Base-by-base conservation (phyloP, 257 asterid species). In the Datura wrightii region DNA sequence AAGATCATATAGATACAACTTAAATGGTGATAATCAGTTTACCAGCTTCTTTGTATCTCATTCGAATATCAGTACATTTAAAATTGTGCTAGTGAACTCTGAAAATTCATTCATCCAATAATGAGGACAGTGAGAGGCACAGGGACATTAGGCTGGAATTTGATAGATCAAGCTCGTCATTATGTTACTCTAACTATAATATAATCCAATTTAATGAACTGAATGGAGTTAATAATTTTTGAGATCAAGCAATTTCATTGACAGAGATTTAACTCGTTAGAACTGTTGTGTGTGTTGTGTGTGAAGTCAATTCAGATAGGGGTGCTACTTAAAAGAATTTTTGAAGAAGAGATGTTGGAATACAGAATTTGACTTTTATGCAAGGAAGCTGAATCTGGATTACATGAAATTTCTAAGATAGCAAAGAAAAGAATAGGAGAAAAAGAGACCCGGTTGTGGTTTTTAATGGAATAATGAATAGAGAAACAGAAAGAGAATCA, bases 161-260 rank as follows among this genome's bases (percentile, higher is more conserved):
- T 34, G 63, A 31, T 78, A 8, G 82, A 78, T 52, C 5, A 78
- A 14, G 63, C 82, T 78, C 48, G 16, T 14, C n/a, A 7, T 78
- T 78, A 44, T 78, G 63, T 52, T 78, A 34, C 82, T 52, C 19
- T 31, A 78, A 63, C n/a, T n/a, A 60, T 52, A 78, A 52, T 78
- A 31, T 78, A 31, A 52, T 78, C 34, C 44, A 31, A 50, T 8
- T 78, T 78, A 78, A 31, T 78, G 34, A 78, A 31, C 62, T 78
- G 63, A 50, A 14, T 78, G 60, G 14, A 52, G n/a, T n/a, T n/a
- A n/a, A n/a, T n/a, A n/a, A 52, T 15, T 14, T 78, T 50, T 63
- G 31, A 14, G 63, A 52, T 78, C 63, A 78, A 78, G 24, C 39
- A 78, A 11, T 50, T 78, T 10, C 60, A 24, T 74, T 48, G 58